phyloP scores from a whole-genome alignment of 2,329 filamentous ascomycete species.

The Lachnellula arida region DNA sequence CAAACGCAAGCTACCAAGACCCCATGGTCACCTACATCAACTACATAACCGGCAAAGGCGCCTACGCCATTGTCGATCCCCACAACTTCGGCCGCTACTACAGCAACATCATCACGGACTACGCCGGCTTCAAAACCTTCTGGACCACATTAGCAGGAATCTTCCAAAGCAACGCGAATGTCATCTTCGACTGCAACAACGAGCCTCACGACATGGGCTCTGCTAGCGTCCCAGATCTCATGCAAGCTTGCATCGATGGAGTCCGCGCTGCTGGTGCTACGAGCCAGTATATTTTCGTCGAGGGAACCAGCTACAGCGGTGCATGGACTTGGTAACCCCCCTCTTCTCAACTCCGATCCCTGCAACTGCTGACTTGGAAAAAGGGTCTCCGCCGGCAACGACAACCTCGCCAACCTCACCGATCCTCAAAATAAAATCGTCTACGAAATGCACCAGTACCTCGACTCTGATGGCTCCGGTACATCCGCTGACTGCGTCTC shows the following conservation, averaged over 20 bases:
- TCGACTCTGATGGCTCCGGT: slow-evolving; percentile 51
- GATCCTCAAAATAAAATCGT: slow-evolving; percentile 50
- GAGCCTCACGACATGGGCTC: slow-evolving; percentile 41
- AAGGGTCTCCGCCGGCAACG: slow-evolving; percentile 41
- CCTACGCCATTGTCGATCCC: slow-evolving; percentile 43
- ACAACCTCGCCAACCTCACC: slow-evolving; percentile 41
- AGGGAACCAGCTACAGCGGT: slow-evolving; percentile 38
- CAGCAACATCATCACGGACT: slow-evolving; percentile 34
- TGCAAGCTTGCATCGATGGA: slow-evolving; percentile 41
- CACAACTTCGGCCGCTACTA: slow-evolving; percentile 49
- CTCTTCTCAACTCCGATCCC: not conserved
- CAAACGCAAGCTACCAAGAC: slow-evolving; percentile 38
- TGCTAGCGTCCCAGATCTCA: slow-evolving; percentile 36
- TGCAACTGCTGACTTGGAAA: slow-evolving; percentile 28
- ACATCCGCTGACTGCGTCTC: slow-evolving; percentile 46
- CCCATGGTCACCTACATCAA: slow-evolving; percentile 32
- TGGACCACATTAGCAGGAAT: slow-evolving; percentile 37
- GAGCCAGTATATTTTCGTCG: slow-evolving; percentile 52
- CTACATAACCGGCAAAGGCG: slow-evolving; percentile 42
- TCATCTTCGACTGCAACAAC: slow-evolving; percentile 41
- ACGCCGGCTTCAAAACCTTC: slow-evolving; percentile 36
- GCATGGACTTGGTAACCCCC: slow-evolving; percentile 18
- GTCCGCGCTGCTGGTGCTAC: slow-evolving; percentile 42
- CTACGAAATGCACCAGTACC: slow-evolving; percentile 60
- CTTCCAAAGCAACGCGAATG: slow-evolving; percentile 35